These are phyloP conservation scores for Pleoardoris graminearum DNA, from an alignment of 2,329 filamentous ascomycete genomes.

Conservation along the genomic window DNA sequence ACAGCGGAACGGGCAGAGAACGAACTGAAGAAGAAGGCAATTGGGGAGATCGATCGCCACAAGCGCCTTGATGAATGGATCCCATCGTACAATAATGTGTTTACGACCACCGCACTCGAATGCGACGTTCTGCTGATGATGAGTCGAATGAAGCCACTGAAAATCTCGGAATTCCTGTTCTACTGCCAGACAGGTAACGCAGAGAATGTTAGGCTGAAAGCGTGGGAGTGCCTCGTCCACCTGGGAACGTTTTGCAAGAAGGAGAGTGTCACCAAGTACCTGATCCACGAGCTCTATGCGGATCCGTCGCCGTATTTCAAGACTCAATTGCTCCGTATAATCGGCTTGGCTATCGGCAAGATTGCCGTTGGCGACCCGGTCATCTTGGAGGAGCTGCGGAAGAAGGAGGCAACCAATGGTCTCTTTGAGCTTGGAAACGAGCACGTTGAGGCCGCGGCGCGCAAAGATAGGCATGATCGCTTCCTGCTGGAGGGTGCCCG, in stretches of 20 bases:
- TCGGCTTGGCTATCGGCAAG: conserved; percentile 60
- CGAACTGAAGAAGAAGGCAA: conserved; percentile 58
- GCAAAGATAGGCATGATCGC: conserved; percentile 58
- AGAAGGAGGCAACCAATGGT: conserved; percentile 39
- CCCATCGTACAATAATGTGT: conserved; percentile 66
- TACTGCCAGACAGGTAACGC: conserved; percentile 64
- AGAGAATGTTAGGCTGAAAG: conserved; percentile 62
- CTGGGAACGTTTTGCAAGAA: conserved; percentile 56
- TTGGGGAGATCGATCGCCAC: conserved; percentile 66
- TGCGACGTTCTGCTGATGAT: conserved; percentile 61
- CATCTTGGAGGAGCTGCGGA: conserved; percentile 31
- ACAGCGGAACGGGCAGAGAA: conserved; percentile 57
- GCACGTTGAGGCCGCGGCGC: conserved; percentile 36
- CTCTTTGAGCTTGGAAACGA: conserved; percentile 63
- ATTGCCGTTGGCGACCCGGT: conserved; percentile 60
- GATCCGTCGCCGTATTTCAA: conserved; percentile 64
- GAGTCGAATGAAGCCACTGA: conserved; percentile 56
- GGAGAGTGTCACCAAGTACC: conserved; percentile 58
- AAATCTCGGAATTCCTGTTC: conserved; percentile 61
- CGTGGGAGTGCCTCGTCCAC: conserved; percentile 61
- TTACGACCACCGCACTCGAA: conserved; percentile 63
- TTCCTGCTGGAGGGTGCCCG: conserved; percentile 63
- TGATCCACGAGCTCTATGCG: conserved; percentile 59
- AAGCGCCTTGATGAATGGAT: conserved; percentile 69
- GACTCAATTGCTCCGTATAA: conserved; percentile 54